Evolutionary conservation across 2,329 filamentous ascomycete species (phyloP).

Genomic region (Gnomoniopsis sp.): DNA sequence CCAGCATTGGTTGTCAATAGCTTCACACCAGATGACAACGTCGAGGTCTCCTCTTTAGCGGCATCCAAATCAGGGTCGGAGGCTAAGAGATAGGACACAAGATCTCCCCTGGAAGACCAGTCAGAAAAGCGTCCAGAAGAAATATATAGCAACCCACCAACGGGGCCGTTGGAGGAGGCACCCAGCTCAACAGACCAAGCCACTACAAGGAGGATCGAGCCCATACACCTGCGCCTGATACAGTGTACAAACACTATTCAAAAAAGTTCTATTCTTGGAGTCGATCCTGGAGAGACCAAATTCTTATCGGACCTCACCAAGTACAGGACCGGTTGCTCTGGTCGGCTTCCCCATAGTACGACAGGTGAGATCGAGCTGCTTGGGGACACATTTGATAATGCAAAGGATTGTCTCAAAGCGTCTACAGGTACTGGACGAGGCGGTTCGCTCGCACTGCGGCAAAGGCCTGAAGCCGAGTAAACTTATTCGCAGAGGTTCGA

Average conservation of each 20-base stretch:
- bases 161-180: too few species aligned
- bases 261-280: not conserved
- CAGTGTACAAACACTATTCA: not conserved
- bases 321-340: not conserved
- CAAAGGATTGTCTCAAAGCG: not conserved
- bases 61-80: too few species aligned
- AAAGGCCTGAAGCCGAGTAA: not conserved
- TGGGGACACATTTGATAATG: not conserved
- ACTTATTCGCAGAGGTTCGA: not conserved
- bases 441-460: not conserved
- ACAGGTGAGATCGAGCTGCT: not conserved
- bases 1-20: too few species aligned
- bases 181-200: too few species aligned
- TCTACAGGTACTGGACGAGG: not conserved
- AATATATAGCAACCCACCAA: too few species aligned
- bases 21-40: too few species aligned
- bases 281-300: not conserved
- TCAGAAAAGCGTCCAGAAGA: too few species aligned
- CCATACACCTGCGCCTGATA: not conserved
- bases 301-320: not conserved
- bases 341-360: not conserved
- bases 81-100: too few species aligned
- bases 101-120: too few species aligned
- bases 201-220: not conserved
- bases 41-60: too few species aligned